These are phyloP conservation scores for Pisolithus sp. DNA, from an alignment of 768 basidiomycete species.

Conservation along the genomic window DNA sequence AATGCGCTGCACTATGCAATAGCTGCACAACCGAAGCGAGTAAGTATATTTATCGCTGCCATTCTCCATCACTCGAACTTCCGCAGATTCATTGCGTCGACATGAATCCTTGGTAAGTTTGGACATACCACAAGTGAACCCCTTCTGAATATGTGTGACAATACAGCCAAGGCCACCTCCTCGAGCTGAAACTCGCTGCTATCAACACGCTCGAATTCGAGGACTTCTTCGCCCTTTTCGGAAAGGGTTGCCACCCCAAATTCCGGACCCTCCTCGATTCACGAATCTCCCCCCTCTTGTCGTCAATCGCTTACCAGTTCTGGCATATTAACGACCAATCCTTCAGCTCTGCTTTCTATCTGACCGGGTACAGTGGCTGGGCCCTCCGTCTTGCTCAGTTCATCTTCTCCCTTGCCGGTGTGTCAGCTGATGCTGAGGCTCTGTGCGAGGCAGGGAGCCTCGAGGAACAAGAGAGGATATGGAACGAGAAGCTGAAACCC, in stretches of 20 bases:
- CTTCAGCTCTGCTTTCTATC: constrained; percentile 53
- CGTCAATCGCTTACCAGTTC: constrained; percentile 69
- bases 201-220: constrained; percentile 49
- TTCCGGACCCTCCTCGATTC: constrained; percentile 58
- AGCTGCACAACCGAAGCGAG: constrained; percentile 49
- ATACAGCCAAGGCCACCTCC: constrained; percentile 61
- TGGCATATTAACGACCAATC: constrained; percentile 58
- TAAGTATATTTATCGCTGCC: constrained; percentile 17
- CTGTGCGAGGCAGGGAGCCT: constrained; percentile 51
- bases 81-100: constrained; percentile 61
- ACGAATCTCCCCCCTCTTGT: constrained; percentile 59
- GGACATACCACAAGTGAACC: background rate
- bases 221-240: constrained; percentile 65
- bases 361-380: constrained; percentile 60
- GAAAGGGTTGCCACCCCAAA: constrained; percentile 49
- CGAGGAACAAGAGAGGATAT: constrained; percentile 55
- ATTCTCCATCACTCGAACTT: background rate
- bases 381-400: constrained; percentile 57
- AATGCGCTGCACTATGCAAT: constrained; percentile 78
- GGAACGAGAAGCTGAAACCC: constrained; percentile 52
- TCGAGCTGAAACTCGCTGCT: constrained; percentile 73
- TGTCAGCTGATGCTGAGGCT: constrained; percentile 45
- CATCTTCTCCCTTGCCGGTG: constrained; percentile 55
- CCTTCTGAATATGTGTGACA: background rate
- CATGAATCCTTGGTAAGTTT: constrained; percentile 54